A percentile compares a stretch with the other conserved stretches of the same genome.
phyloP scores from a whole-genome alignment of 2,329 filamentous ascomycete genomes.

The Cyphellophora attinorum region DNA sequence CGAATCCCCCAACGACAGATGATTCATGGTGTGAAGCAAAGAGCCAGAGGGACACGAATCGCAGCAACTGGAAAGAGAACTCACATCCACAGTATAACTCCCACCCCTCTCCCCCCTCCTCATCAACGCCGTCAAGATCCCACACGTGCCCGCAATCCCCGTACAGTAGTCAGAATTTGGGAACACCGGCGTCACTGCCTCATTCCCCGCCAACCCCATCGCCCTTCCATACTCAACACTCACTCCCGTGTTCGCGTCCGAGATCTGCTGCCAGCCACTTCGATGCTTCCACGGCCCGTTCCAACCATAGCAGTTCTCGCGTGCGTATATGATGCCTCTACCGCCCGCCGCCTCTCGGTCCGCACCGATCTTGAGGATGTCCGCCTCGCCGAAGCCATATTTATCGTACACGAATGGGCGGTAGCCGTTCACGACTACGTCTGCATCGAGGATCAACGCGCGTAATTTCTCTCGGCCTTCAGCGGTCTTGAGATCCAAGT shows the following conservation, averaged over 20 bases:
- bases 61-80: no score
- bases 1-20: no score
- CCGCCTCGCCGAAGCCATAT: conserved; percentile 47
- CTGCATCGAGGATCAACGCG: conserved; percentile 36
- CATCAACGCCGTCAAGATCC: conserved; percentile 54
- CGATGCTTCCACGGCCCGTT: conserved; percentile 35
- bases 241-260: conserved; percentile 30
- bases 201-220: conserved; percentile 20
- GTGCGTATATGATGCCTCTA: conserved; percentile 38
- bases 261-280: conserved; percentile 43
- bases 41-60: no score
- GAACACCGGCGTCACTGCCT: conserved; percentile 34
- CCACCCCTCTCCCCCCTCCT: conserved; percentile 48
- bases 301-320: conserved; percentile 42
- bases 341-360: no score
- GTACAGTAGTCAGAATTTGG: conserved; percentile 56
- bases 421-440: conserved; percentile 48
- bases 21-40: no score
- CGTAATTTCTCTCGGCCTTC: conserved; percentile 29
- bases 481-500: conserved; percentile 40
- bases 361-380: conserved; percentile 28
- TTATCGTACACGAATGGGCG: conserved; percentile 39
- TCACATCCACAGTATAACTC: conserved; percentile 2
- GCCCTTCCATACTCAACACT: conserved; percentile 26
- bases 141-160: conserved; percentile 60